Conservation (phyloP, 805 yeast genomes). For the Candida quercuum region DNA sequence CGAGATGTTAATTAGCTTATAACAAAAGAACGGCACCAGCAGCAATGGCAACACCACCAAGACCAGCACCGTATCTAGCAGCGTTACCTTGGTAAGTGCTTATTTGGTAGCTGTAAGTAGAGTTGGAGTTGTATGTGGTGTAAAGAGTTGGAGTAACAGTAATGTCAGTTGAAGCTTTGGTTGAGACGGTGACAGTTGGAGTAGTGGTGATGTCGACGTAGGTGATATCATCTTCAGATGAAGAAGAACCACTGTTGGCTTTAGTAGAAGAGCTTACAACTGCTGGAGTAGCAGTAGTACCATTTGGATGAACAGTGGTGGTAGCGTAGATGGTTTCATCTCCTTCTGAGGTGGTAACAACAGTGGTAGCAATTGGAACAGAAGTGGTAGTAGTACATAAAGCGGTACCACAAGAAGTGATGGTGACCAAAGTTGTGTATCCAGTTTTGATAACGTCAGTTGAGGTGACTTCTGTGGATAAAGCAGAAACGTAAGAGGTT, state of each 20-base stretch:
- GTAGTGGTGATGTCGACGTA: slow-evolving; percentile 35
- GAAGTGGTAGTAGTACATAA: slow-evolving; percentile 16
- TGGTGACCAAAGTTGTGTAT: slow-evolving; percentile 19
- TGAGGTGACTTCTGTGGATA: slow-evolving; percentile 20
- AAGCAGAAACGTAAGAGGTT: slow-evolving; percentile 20
- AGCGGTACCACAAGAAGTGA: slow-evolving; percentile 23
- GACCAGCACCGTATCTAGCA: slow-evolving; percentile 14
- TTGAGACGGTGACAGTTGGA: slow-evolving; percentile 32
- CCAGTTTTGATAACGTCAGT: slow-evolving; percentile 9
- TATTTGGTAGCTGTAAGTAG: slow-evolving; percentile 10
- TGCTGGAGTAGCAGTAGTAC: slow-evolving; percentile 1
- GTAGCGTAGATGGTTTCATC: slow-evolving; percentile 19
- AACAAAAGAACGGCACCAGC: slow-evolving; percentile 24
- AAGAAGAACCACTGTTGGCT: slow-evolving; percentile 14
- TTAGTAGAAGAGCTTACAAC: slow-evolving; percentile 2
- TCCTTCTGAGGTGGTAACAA: slow-evolving; percentile 16
- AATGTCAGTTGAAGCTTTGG: slow-evolving; percentile 37
- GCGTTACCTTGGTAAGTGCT: slow-evolving; percentile 20
- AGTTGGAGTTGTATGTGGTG: slow-evolving; percentile 25
- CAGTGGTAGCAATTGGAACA: slow-evolving; percentile 5
- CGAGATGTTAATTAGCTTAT: too few species aligned
- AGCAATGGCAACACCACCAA: slow-evolving; percentile 24
- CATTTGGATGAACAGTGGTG: slow-evolving; percentile 9
- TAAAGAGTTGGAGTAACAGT: slow-evolving; percentile 33
- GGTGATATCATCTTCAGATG: slow-evolving; percentile 35